Evolutionary conservation across 345 rosid genomes (phyloP), one percentile per base, ranked within the genome.

Genomic region (Citrus trifoliata): DNA sequence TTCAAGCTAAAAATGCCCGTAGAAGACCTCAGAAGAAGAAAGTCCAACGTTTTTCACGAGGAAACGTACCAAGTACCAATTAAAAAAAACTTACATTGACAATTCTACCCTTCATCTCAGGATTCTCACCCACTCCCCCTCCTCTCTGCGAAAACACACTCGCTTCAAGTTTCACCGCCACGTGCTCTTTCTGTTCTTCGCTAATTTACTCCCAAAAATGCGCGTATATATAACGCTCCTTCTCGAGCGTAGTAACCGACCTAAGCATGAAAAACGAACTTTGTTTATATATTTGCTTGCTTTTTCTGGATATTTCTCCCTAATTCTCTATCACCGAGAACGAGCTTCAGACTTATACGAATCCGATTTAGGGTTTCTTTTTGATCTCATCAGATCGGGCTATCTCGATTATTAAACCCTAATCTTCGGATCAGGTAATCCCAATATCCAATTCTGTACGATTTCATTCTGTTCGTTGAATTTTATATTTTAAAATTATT

Each of bases 391-490:
- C 72, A 19, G 66, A 73, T 51, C 72, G 18, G 53, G 67, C 42
- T 72, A 9, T n/a, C n/a, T 13, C 46, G 74, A 25, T 21, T 67
- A 73, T 51, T 60, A 78, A 86, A 75, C 85, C 85, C 85, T 70
- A 80, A 71, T 59, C 73, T 46, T 53, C 81, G 73, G 86, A 84
- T 81, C 87, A 72, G 89, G 89, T 88, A 76, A 55, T 21, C 38
- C 3, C 55, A 16, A 37, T 16, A 28, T 5, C 3, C 21, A 16
- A 27, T 68, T 22, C 32, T 7, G 1, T 7, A 0, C 13, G 3
- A 59, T n/a, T 59, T 24, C 10, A n/a, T 59, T 59, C 10, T 59
- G 10, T 8, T 59, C 4, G 6, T 19, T 53, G 58, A 53, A 53
- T 53, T 6, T 18, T 18, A n/a, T 16, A 16, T 13, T 48, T 48